These are phyloP conservation scores for Aspergillus aculeatinus DNA, from an alignment of 2,329 filamentous ascomycete genomes.

Conservation along the genomic window DNA sequence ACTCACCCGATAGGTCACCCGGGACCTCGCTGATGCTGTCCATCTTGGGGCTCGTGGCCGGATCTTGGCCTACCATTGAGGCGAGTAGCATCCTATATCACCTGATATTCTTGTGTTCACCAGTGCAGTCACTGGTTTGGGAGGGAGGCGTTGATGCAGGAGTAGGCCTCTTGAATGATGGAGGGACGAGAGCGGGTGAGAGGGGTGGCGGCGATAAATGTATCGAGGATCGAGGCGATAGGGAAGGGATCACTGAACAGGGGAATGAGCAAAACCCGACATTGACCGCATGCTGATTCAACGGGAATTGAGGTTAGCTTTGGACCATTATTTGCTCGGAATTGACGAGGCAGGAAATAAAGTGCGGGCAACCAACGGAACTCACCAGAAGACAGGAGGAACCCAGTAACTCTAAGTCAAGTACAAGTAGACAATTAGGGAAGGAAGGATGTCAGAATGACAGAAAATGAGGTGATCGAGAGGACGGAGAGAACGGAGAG, in stretches of 20 bases:
- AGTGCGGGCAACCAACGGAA: not conserved
- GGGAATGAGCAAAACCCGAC: conserved; percentile 7
- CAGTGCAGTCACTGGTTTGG: conserved; percentile 5
- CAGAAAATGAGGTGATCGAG: not conserved
- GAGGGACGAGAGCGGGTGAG: not conserved
- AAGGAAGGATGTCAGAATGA: not conserved
- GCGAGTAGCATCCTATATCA: conserved; percentile 36
- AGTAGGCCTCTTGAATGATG: not conserved
- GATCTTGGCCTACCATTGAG: conserved; percentile 40
- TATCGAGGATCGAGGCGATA: not conserved
- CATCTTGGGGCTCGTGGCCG: conserved; percentile 35
- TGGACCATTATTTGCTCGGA: conserved; percentile 1
- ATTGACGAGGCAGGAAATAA: not conserved
- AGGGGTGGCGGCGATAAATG: not conserved
- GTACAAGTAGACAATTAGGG: not conserved
- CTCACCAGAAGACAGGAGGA: not conserved
- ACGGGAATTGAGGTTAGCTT: conserved; percentile 11
- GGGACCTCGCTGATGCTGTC: conserved; percentile 44
- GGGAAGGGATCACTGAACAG: not conserved
- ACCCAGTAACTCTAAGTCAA: not conserved
- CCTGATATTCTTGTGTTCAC: not conserved
- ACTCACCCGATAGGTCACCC: conserved; percentile 41
- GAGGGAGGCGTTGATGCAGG: not conserved
- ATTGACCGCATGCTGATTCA: conserved; percentile 14
- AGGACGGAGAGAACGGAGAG: not conserved